Evolutionary conservation across 306 rosid species (phyloP), one percentile per base, ranked within the genome.

Genomic region (Pueraria montana): DNA sequence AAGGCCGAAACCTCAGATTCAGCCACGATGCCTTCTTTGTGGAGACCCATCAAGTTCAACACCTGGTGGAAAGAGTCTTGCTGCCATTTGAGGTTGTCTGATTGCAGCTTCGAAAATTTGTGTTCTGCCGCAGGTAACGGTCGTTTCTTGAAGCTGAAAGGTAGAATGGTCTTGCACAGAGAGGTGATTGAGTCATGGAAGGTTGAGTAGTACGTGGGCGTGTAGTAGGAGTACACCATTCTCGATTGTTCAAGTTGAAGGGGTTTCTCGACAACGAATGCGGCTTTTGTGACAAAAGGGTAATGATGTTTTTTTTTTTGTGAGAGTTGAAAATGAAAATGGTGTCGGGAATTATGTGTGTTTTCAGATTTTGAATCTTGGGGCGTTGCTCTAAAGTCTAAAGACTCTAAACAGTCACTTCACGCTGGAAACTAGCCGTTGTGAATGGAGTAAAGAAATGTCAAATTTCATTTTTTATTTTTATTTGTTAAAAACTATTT

Each of bases 61-160:
- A 96, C 82, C 78, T 92, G 99, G 85, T 91, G 99, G 90, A 90
- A 96, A 72, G 97, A 90, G n/a, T 91, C 95, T 38, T 96, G 99
- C 90, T 96, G 99, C 98, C 99, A 92, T 70, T 96, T 96, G 26
- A 96, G 96, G 81, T 94, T 96, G 26, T 91, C 98, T 0, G 95
- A 90, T 66, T 94, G 99, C 16, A 96, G 86, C 94, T 85, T 88
- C 0, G 91, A 82, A 8, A 90, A 79, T 84, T 56, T 88, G 13
- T 83, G 90, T 0, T 92, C 97, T 0, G 94, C 80, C 0, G 95
- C 45, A 0, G 88, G 91, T 70, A 94, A 81, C 36, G 90, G 78
- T 26, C 94, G 85, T 49, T 90, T 96, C 85, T 91, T 94, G 88
- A 91, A 87, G 89, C 88, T 89, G 87, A 92, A 91, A 32, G 99